A percentile compares a stretch with the other conserved stretches of the same genome.
These are phyloP conservation scores for Tulasnella sp. DNA, from an alignment of 768 basidiomycete genomes.

Conservation along the genomic window DNA sequence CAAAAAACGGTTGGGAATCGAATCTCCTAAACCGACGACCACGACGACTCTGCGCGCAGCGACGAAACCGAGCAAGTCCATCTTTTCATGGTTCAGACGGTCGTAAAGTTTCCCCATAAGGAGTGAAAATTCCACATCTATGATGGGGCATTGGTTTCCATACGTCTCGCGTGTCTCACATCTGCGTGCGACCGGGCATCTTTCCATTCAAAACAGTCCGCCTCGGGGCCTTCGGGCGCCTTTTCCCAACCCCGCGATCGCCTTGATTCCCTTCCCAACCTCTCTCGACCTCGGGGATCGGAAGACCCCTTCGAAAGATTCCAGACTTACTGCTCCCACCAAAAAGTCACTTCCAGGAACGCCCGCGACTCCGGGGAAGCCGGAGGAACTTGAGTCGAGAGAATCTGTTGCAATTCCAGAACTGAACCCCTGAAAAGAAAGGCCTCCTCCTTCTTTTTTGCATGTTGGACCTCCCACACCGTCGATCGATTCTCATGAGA, in stretches of 20 bases:
- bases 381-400: not conserved
- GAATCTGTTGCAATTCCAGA: not conserved
- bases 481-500: not conserved
- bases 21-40: not conserved
- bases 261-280: not conserved
- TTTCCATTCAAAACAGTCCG: not conserved
- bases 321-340: not conserved
- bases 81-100: not conserved
- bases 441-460: too few species aligned
- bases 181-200: not conserved
- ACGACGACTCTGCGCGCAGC: not conserved
- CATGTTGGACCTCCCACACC: not conserved
- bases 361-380: not conserved
- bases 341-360: not conserved
- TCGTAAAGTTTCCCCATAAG: not conserved
- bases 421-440: not conserved
- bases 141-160: not conserved
- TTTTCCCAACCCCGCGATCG: not conserved
- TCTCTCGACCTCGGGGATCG: not conserved
- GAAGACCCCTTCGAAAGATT: too few species aligned
- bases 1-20: conserved; percentile 52
- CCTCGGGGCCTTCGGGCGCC: not conserved
- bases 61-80: not conserved
- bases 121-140: not conserved
- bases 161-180: not conserved